Conservation (phyloP, 1,284 basidiomycete genomes). For the Sporisorium exsertum region DNA sequence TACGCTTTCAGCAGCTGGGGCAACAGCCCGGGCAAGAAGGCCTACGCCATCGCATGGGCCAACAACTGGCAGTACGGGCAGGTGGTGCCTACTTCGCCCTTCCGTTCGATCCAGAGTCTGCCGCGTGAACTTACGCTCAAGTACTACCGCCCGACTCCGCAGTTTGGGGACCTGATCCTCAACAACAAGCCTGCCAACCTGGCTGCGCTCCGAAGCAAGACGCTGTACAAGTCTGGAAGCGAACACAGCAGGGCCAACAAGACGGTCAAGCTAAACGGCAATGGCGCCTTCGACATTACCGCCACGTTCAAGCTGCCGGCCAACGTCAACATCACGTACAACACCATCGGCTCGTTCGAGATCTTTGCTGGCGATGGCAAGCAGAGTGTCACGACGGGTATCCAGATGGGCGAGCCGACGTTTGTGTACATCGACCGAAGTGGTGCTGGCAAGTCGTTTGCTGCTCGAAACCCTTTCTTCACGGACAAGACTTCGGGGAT, state of each 20-base stretch:
- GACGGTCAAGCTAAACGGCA: conserved; percentile 57
- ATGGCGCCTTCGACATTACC: conserved; percentile 67
- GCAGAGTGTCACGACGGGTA: conserved; percentile 51
- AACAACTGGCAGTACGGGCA: conserved; percentile 71
- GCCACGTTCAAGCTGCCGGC: conserved; percentile 60
- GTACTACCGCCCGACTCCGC: conserved; percentile 60
- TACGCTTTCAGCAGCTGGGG: conserved; percentile 71
- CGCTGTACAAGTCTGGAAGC: conserved; percentile 25
- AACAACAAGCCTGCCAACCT: conserved; percentile 66
- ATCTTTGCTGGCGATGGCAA: conserved; percentile 34
- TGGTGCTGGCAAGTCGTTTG: conserved; percentile 58
- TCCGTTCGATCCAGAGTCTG: conserved; percentile 69
- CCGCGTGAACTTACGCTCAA: conserved; percentile 64
- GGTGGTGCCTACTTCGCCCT: conserved; percentile 69
- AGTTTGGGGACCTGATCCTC: conserved; percentile 65
- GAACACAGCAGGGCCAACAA: conserved; percentile 44
- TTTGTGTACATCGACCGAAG: conserved; percentile 68
- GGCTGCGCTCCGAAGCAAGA: conserved; percentile 48
- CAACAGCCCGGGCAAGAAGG: conserved; percentile 55
- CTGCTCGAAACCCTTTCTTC: conserved; percentile 66
- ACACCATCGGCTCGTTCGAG: conserved; percentile 45
- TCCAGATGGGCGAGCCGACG: conserved; percentile 62
- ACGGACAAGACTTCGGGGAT: conserved; percentile 65
- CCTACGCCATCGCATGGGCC: conserved; percentile 70
- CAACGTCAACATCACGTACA: conserved; percentile 36